Evolutionary conservation across 140 eudicot genomes (phyloP).

Genomic region (Flaveria floridana): DNA sequence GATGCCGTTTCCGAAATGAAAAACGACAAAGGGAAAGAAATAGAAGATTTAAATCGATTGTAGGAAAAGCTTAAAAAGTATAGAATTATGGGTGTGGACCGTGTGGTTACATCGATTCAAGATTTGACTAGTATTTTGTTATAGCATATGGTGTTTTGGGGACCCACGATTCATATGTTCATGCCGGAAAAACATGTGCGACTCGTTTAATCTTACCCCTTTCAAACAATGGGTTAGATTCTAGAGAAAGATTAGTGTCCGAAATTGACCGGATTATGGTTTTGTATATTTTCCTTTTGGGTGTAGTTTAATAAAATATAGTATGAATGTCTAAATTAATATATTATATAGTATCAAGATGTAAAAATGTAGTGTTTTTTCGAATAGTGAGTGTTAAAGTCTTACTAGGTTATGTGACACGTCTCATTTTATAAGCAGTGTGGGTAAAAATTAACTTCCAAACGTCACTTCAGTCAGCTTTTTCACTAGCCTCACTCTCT

Average conservation of each 20-base stretch:
- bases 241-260: constrained; percentile 1
- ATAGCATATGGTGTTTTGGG: constrained; percentile 15
- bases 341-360: no score
- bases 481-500: no score
- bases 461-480: no score
- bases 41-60: constrained; percentile 4
- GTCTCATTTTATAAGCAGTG: no score
- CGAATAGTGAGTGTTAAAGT: no score
- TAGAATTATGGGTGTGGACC: constrained; percentile 29
- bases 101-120: constrained; percentile 18
- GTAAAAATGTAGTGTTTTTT: no score
- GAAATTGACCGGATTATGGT: not conserved
- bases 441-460: no score
- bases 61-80: constrained; percentile 28
- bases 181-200: constrained; percentile 21
- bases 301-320: not conserved
- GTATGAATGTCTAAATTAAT: no score
- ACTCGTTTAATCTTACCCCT: not conserved
- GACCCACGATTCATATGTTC: constrained; percentile 25
- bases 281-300: not conserved
- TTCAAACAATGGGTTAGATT: not conserved
- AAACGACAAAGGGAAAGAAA: constrained; percentile 29
- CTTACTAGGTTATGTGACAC: no score
- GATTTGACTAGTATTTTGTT: constrained; percentile 18
- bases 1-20: constrained; percentile 9